Evolutionary conservation across 176 grass and related monocot genomes (phyloP), one percentile per base, ranked within the genome.

Genomic region (Neostapfia colusana): DNA sequence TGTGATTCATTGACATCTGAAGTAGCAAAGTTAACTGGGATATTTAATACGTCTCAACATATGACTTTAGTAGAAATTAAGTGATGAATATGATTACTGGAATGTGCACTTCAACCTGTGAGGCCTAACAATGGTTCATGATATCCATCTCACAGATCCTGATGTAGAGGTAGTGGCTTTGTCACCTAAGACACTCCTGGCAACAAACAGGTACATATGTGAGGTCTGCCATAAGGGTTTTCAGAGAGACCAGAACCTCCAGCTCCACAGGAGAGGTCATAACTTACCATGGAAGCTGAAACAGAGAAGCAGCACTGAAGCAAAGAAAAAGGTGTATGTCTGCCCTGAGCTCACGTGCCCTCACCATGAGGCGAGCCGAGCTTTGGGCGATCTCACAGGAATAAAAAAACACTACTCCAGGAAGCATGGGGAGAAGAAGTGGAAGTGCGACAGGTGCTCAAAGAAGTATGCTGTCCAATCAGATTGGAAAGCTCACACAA

Each of bases 381-480:
- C 89, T 74, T 57, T 91, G 17, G 89, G 89, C 0, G 89, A 91
- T 73, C 77, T 87, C 60, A 91, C 89, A 6, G 85, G 89, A 67
- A 87, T 91, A 66, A 91, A 91, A 65, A 91, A 91, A 1, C 89
- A 91, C 73, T 91, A 70, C 77, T 87, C 81, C 26, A 84, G 89
- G 46, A 91, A 91, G 55, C 89, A 91, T 57, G 89, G 89, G 7
- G 89, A 91, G 85, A 91, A 91, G 85, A 91, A 91, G 40, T 91
- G 89, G 89, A 91, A 91, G 77, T 91, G 89, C 15, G 81, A 91
- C 15, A 81, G 82, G 8, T 91, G 89, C 60, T 91, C 89, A 63
- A 91, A 91, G 77, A 91, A 87, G 73, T 91, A 91, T 50, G 89
- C 89, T 25, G 89, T 91, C 23, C 89, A 91, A 36, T 91, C 89